Evolutionary conservation across 169 alveolate species (phyloP), one percentile per base, ranked within the genome.

Genomic region (Eimeria zaria): DNA sequence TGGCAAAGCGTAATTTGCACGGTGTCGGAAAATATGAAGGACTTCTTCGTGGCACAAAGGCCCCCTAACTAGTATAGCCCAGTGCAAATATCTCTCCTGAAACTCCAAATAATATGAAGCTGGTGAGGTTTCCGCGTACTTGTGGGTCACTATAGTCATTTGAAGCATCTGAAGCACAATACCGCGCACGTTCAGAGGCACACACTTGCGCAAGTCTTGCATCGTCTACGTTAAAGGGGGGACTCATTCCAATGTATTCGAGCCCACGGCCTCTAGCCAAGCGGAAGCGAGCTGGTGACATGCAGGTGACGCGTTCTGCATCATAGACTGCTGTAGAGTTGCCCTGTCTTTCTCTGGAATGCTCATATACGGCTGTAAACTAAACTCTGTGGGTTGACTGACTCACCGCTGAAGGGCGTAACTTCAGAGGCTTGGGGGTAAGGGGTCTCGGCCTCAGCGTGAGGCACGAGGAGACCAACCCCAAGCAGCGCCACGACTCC

Each of bases 401-500:
- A 76, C 87, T 16, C 87, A 76, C 87, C 87, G 36, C 27, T 76
- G 87, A 46, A 44, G 55, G 22, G 41, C 27, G 18, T 7, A 8
- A 22, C 44, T 46, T 14, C 87, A 18, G 22, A 11, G 24, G 16
- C 7, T 46, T 41, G 24, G 55, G 87, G 41, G 62, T n/a, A 9
- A 18, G 64, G 64, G 22, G 30, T 46, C 87, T 76, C 87, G 64
- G 87, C 64, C 64, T 22, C 62, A 5, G 60, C 87, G 87, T 44
- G 64, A 48, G 80, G n/a, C 20, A 39, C 7, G 39, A 24, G 18
- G 87, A 48, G 64, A 60, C 55, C 87, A 76, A n/a, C 39, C 62
- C 87, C 64, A 36, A 76, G 60, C 27, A 74, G 14, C 87, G 87
- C 41, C 87, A 76, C 87, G 55, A 76, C 87, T 76, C 87, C 87